Evolutionary conservation across 1,139 yeast species (phyloP), one percentile per base, ranked within the genome.

Genomic region (Geotrichum carabidarum): DNA sequence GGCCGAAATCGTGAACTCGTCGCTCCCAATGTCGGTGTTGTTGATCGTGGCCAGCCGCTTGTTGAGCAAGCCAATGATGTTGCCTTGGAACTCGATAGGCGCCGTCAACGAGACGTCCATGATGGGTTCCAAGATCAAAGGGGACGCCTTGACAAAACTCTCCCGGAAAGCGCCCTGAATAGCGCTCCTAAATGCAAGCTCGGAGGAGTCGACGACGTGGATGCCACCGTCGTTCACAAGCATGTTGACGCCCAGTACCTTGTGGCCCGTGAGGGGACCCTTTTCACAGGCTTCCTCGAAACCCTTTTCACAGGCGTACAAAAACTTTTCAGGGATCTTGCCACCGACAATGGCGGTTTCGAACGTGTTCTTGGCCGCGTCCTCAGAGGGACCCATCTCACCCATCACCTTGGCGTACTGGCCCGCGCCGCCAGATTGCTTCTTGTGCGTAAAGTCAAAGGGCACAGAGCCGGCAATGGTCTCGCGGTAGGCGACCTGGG

Each of bases 401-500:
- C 99, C 99, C 73, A 91, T 87, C 65, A 93, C 97, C 76, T 94
- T 84, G 73, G 96, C 99, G 70, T 84, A 93, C 77, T 93, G 99
- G 75, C 99, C 99, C 62, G 99, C 95, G 80, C 99, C 99, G 73
- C 99, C 99, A 68, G 94, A 82, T 77, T 93, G 99, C 71, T 91
- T 91, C 80, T 93, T 93, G 77, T 91, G 98, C 36, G 96, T 87
- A 75, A 82, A 89, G 70, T 93, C 98, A 68, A 93, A 91, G n/a
- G 82, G 77, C 31, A 93, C 79, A 43, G 86, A 76, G 5, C 78
- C 71, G 43, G 88, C 77, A 61, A 93, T 83, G 43, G 99, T 86
- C 75, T 94, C 99, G 73, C 99, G 85, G 75, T 93, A 94, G 27
- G 99, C 89, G 48, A 94, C 99, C 76, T 91, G 97, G 51, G 99